Percentiles rank a stretch among this genome's conserved stretches.
phyloP scores from a whole-genome alignment of 2,329 filamentous ascomycete genomes.

The Berkeleyomyces basicola region DNA sequence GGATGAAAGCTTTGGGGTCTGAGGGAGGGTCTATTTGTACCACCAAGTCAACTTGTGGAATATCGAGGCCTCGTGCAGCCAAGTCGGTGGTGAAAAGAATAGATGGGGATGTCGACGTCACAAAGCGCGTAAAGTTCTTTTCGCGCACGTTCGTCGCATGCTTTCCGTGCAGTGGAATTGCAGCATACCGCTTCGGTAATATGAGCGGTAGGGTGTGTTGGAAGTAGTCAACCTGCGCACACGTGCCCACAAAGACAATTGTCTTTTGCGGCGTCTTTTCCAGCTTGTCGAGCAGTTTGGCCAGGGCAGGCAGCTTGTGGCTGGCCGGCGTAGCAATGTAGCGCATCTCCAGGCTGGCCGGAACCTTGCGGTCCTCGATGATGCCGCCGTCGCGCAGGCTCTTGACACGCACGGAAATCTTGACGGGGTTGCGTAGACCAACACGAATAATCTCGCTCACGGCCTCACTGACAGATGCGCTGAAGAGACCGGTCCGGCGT shows the following conservation, averaged over 20 bases:
- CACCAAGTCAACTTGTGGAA: constrained; percentile 80
- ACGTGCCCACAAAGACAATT: constrained; percentile 87
- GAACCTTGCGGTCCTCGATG: constrained; percentile 69
- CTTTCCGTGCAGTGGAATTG: constrained; percentile 82
- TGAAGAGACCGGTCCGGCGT: constrained; percentile 81
- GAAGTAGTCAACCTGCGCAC: constrained; percentile 90
- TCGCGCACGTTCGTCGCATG: constrained; percentile 74
- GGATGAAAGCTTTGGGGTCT: constrained; percentile 76
- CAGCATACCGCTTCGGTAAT: constrained; percentile 47
- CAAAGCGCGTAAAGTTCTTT: constrained; percentile 72
- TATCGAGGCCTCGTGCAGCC: constrained; percentile 77
- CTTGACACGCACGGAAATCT: constrained; percentile 86
- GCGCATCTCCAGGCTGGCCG: constrained; percentile 81
- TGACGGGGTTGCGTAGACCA: constrained; percentile 83
- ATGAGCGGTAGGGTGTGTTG: constrained; percentile 60
- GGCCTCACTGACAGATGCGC: constrained; percentile 88
- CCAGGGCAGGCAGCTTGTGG: constrained; percentile 63
- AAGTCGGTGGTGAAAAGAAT: constrained; percentile 87
- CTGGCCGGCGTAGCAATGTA: constrained; percentile 62
- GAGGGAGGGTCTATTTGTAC: constrained; percentile 43
- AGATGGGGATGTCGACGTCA: constrained; percentile 55
- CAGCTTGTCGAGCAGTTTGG: constrained; percentile 51
- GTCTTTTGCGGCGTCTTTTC: constrained; percentile 64
- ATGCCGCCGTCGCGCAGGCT: constrained; percentile 46
- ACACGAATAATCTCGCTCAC: constrained; percentile 86